These are phyloP conservation scores for Podospora anserina DNA, from an alignment of 495 filamentous ascomycete genomes.

Conservation along the genomic window DNA sequence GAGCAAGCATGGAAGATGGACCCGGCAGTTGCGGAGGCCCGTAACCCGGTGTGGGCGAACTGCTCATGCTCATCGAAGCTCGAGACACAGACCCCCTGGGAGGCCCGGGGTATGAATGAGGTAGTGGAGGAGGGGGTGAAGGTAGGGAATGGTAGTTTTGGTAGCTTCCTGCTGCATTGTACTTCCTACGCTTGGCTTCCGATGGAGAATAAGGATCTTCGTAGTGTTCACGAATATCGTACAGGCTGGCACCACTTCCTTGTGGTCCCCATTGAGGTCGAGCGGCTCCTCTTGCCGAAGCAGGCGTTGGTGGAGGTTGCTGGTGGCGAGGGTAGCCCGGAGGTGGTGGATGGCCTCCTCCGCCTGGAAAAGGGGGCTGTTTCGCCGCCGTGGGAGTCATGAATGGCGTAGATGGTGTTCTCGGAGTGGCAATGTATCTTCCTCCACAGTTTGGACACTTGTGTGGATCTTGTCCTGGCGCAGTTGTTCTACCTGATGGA, in stretches of 20 bases:
- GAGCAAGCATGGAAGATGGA: constrained; percentile 10
- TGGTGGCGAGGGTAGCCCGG: constrained; percentile 14
- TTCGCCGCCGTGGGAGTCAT: constrained; percentile 31
- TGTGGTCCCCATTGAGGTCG: constrained; percentile 12
- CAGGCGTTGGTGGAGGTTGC: background rate
- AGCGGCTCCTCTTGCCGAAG: constrained; percentile 8
- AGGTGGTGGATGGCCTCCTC: constrained; percentile 27
- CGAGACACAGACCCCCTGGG: background rate
- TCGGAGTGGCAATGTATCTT: constrained; percentile 57
- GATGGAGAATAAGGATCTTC: constrained; percentile 41
- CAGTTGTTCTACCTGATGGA: constrained; percentile 29
- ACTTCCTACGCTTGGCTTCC: constrained; percentile 58
- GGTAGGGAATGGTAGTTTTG: constrained; percentile 23
- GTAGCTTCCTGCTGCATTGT: constrained; percentile 34
- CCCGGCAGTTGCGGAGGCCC: constrained; percentile 8
- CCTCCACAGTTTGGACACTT: constrained; percentile 64
- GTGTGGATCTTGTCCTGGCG: constrained; percentile 42
- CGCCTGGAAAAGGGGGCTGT: constrained; percentile 30
- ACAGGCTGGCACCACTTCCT: constrained; percentile 2
- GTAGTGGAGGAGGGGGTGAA: constrained; percentile 20
- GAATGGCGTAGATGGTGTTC: constrained; percentile 53
- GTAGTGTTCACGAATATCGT: constrained; percentile 41
- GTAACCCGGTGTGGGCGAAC: constrained; percentile 16
- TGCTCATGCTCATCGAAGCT: constrained; percentile 15
- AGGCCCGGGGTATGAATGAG: background rate